Evolutionary conservation across 2,329 filamentous ascomycete species (phyloP).

Genomic region (Curvularia verruculosa): DNA sequence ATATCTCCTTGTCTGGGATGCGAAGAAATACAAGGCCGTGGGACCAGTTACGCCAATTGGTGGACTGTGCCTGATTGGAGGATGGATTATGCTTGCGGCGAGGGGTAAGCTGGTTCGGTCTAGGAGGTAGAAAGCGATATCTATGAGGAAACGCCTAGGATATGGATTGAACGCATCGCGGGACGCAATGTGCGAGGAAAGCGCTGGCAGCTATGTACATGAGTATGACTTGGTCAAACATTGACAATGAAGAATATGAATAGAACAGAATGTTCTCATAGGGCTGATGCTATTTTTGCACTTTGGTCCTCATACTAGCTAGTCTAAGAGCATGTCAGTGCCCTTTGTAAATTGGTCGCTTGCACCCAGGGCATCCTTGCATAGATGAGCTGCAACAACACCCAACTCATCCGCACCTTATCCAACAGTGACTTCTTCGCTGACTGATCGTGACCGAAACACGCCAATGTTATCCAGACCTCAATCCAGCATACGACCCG

Average conservation of each 20-base stretch:
- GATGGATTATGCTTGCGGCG: constrained; percentile 62
- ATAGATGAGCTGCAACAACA: neutral
- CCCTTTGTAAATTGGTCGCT: neutral
- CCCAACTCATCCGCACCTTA: neutral
- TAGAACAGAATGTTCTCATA: neutral
- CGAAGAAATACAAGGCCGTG: constrained; percentile 63
- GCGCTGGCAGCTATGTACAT: neutral
- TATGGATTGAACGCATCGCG: neutral
- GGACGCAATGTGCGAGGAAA: neutral
- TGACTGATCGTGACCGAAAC: neutral
- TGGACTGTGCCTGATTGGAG: constrained; percentile 67
- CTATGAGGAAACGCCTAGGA: neutral
- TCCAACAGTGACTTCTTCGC: neutral
- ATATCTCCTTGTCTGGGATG: constrained; percentile 68
- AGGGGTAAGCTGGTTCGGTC: constrained; percentile 27
- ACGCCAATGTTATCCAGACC: neutral
- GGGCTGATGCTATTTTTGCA: neutral
- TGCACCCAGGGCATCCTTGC: neutral
- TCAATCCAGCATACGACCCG: neutral
- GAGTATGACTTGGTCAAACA: neutral
- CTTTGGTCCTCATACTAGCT: neutral
- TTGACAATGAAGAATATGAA: neutral
- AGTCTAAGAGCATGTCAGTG: neutral
- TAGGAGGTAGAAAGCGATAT: neutral
- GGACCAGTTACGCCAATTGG: constrained; percentile 71